These are phyloP conservation scores for Clarkia xantiana DNA, from an alignment of 345 rosid species.

Conservation along the genomic window DNA sequence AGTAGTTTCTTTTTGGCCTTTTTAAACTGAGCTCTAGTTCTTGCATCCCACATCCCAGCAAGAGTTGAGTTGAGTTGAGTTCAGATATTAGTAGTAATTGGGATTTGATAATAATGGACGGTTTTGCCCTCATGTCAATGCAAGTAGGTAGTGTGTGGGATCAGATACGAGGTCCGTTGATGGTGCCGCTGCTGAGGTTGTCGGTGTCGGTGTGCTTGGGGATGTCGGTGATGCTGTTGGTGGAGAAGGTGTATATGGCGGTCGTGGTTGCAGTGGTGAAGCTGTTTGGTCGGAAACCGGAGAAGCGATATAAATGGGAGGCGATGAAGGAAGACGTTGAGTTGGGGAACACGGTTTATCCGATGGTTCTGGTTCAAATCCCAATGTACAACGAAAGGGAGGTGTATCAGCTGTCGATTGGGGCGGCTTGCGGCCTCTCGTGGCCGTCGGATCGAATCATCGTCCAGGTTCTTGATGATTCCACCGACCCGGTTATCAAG, in stretches of 20 bases:
- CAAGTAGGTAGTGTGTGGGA: conserved; percentile 41
- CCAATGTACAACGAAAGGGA: conserved; percentile 97
- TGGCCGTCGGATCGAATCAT: conserved; percentile 92
- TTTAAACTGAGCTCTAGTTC: neutral
- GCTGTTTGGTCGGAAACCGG: conserved; percentile 67
- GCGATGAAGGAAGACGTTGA: conserved; percentile 81
- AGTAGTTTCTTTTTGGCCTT: too few relatives aligned
- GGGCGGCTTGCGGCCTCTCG: conserved; percentile 94
- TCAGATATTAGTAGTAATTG: too few relatives aligned
- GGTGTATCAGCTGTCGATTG: conserved; percentile 80
- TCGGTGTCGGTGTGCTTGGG: conserved; percentile 48
- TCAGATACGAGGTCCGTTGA: conserved; percentile 72
- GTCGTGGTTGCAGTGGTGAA: conserved; percentile 52
- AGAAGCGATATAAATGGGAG: conserved; percentile 65
- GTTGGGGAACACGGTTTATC: conserved; percentile 66
- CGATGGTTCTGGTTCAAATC: conserved; percentile 86
- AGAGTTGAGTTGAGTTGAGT: neutral
- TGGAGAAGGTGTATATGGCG: conserved; percentile 84
- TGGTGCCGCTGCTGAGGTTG: conserved; percentile 54
- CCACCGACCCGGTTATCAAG: conserved; percentile 79
- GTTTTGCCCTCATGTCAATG: conserved; percentile 16
- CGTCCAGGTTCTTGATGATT: conserved; percentile 87
- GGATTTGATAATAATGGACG: too few relatives aligned
- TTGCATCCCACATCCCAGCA: neutral
- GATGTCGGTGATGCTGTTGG: conserved; percentile 85